Base-by-base conservation (phyloP, 495 filamentous ascomycete species). In the Saxophila tyrrhenica region DNA sequence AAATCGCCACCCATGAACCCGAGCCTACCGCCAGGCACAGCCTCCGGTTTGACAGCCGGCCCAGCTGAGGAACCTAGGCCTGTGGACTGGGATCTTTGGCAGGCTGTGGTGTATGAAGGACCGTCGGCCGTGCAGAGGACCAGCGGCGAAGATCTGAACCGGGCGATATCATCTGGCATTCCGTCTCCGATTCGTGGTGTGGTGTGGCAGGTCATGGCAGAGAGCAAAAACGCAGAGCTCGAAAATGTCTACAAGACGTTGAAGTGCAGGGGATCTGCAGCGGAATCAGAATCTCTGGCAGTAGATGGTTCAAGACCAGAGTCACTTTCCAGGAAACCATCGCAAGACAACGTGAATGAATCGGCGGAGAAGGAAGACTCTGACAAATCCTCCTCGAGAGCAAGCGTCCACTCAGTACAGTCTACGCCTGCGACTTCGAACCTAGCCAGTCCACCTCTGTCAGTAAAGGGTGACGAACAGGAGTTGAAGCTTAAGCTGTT, bases 51-150 rank as follows among this genome's bases (percentile, higher is more conserved):
- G 39, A 79, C 79, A 17, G 78, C 83, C 2, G 83, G 84, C 0
- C 84, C 82, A 7, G 84, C 87, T 10, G 75, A 79, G 57, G 71
- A 77, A 16, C 74, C 76, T 3, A 73, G 77, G 8, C 75, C 78
- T 2, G 88, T 99, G 15, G 88, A 99, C 64, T 99, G 92, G 92
- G 94, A 97, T 68, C 70, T 99, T 19, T 99, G 92, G 92, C 90
- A 99, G 68, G 74, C 85, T 17, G 85, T 99, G 1, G 92, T 99
- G 25, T 89, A 95, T 59, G 84, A 94, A 72, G 92, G 94, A 1
- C 85, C 89, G 11, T 81, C 84, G 29, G 90, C 87, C 9, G 82
- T 96, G 55, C 85, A 85, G 24, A 76, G 86, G 39, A 85, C 86
- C 25, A 94, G 86, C 61, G 77, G 89, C 2, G 85, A 90, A 52